Evolutionary conservation across 345 rosid genomes (phyloP), one percentile per base, ranked within the genome.

Genomic region (Salix suchowensis): DNA sequence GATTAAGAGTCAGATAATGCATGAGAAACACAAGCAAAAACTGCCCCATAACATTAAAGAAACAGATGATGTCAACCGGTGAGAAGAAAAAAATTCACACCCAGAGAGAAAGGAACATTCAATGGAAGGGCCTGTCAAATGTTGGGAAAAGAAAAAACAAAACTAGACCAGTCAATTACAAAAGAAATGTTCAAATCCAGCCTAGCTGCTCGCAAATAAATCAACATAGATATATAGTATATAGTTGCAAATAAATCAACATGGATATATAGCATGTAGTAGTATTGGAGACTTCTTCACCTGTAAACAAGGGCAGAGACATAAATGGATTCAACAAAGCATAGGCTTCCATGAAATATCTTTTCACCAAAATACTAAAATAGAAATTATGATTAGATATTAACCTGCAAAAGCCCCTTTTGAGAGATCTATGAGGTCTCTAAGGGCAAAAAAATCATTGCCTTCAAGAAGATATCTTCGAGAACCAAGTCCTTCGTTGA

Each of bases 401-500:
- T 76, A 71, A 94, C 99, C 97, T 91, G 99, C 91, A 86, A 94
- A 96, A 71, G 97, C 91, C 74, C 99, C 98, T 87, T 89, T 96
- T 28, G 99, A 96, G 75, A 96, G 97, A 91, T 96, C 98, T 66
- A 92, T 86, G 65, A 96, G 95, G 81, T 96, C 98, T 83, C 88
- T 92, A 68, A 91, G 88, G 28, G 97, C 89, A 79, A 96, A 94
- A 85, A 96, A 96, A 68, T 94, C 97, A 71, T 88, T 89, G 94
- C 89, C 80, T 87, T 96, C 97, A 21, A 96, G 89, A 80, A 96
- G 93, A 87, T 96, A 91, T 88, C 93, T 91, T 82, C 98, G 94
- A 85, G 85, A 84, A 21, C 94, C 93, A 75, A 96, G 91, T 76
- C 95, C 99, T 80, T 75, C 88, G 82, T 90, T 86, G 81, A 96